Evolutionary conservation across 805 yeast species (phyloP), one percentile per base, ranked within the genome.

Genomic region (Jamesozyma spencerorum): DNA sequence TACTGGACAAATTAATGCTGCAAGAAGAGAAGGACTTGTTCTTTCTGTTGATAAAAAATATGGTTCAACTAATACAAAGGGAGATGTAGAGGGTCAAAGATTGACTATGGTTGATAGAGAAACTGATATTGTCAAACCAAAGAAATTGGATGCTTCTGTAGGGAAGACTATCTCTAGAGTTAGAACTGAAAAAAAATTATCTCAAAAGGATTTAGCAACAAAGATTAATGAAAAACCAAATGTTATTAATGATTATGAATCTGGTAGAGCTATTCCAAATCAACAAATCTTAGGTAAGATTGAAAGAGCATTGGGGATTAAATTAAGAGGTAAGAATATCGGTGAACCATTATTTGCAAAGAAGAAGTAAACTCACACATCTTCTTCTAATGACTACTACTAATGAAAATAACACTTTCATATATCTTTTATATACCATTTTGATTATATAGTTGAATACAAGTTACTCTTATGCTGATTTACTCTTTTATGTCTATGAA

Each of bases 191-290:
- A 86, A 87, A 72, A 76, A 77, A 57, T 62, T 88, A 60, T 81
- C 97, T 8, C 98, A 92, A 66, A 92, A 92, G 74, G 98, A 92
- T 55, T 74, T 92, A 56, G 98, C 98, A 54, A 86, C 95, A 42
- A 84, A 82, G 63, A 75, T 90, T 58, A 90, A 88, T 63, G 98
- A 92, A 69, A 92, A 92, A 71, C 96, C 97, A 46, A 86, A 81
- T 51, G 83, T 92, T 46, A 79, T 92, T 58, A 88, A 86, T 65
- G 98, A 92, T 60, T 92, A 92, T 65, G 98, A 92, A 70, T 85
- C 94, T 42, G 97, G 95, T 44, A 79, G 94, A 61, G 98, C 95
- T 34, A 77, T 83, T 50, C 98, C 98, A 43, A 88, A 85, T 70
- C 98, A 92, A 71, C 97, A 88, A 67, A 66, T 92, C 39, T 74